phyloP scores from a whole-genome alignment of 1,139 yeast species.

The Candida mesenterica region DNA sequence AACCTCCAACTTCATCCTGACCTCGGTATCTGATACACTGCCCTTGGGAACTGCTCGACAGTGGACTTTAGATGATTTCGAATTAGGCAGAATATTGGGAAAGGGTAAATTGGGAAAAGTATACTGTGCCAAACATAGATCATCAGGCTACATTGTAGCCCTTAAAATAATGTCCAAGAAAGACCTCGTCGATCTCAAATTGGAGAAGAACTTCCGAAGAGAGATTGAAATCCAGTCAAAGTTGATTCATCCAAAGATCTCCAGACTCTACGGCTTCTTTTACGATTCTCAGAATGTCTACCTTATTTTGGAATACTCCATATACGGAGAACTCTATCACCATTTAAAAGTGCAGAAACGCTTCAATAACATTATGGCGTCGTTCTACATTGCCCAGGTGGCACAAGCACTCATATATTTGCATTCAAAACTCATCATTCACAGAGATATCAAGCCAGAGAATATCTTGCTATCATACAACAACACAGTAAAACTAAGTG shows the following conservation, averaged over 20 bases:
- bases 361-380: slow-evolving; percentile 70
- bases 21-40: too few relatives aligned
- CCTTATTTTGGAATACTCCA: slow-evolving; percentile 78
- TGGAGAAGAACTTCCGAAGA: slow-evolving; percentile 84
- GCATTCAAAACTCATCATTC: slow-evolving; percentile 78
- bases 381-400: slow-evolving; percentile 79
- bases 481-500: slow-evolving; percentile 77
- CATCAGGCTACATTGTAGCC: slow-evolving; percentile 81
- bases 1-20: background rate
- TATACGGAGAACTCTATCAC: slow-evolving; percentile 84
- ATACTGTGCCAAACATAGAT: slow-evolving; percentile 78
- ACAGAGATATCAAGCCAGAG: slow-evolving; percentile 92
- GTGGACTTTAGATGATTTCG: slow-evolving; percentile 52
- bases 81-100: slow-evolving; percentile 84
- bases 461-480: slow-evolving; percentile 75
- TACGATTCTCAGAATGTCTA: slow-evolving; percentile 79
- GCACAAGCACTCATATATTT: slow-evolving; percentile 74
- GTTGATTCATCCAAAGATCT: slow-evolving; percentile 71
- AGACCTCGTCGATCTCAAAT: slow-evolving; percentile 70
- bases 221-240: slow-evolving; percentile 90
- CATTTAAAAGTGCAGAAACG: slow-evolving; percentile 61
- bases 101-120: slow-evolving; percentile 94
- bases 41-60: background rate
- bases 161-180: slow-evolving; percentile 85
- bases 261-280: slow-evolving; percentile 83